These are phyloP conservation scores for Groenewaldozyma auringiensis DNA, from an alignment of 1,139 yeast genomes.

Conservation along the genomic window DNA sequence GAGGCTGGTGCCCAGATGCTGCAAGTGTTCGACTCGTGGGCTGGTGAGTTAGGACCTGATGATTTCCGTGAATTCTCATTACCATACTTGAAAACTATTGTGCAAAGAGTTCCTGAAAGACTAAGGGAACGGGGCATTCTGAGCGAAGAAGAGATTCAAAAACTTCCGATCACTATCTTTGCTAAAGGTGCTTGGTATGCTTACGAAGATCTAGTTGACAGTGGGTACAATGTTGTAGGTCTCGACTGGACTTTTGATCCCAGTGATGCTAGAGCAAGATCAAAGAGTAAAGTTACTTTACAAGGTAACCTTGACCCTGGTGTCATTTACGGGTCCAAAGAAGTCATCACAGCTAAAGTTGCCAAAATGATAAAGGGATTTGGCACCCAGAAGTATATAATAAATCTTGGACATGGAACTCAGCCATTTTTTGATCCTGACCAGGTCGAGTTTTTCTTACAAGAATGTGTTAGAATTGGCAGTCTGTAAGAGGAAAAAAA, in stretches of 20 bases:
- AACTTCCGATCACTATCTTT: conserved; percentile 79
- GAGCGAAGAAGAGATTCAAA: conserved; percentile 37
- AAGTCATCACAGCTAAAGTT: conserved; percentile 69
- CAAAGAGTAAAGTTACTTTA: conserved; percentile 69
- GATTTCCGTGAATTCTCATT: conserved; percentile 84
- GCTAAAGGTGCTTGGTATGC: conserved; percentile 99
- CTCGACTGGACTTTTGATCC: conserved; percentile 91
- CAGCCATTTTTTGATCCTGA: conserved; percentile 97
- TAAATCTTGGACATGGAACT: conserved; percentile 96
- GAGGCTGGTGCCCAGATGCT: conserved; percentile 97
- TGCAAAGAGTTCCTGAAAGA: conserved; percentile 58
- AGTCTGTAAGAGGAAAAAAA: neutral
- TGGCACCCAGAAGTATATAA: conserved; percentile 83
- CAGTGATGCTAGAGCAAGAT: conserved; percentile 71
- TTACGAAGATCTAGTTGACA: conserved; percentile 68
- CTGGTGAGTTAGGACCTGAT: conserved; percentile 86
- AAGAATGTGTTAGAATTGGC: conserved; percentile 83
- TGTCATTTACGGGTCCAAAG: conserved; percentile 81
- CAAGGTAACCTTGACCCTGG: conserved; percentile 98
- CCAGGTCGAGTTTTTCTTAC: conserved; percentile 69
- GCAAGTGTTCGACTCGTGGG: conserved; percentile 97
- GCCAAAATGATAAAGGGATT: conserved; percentile 83
- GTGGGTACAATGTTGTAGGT: conserved; percentile 84
- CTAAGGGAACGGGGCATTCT: conserved; percentile 54
- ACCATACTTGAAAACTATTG: conserved; percentile 78